Evolutionary conservation across 192 early-diverging fungal species (phyloP).

Genomic region (Coemansia sp.): DNA sequence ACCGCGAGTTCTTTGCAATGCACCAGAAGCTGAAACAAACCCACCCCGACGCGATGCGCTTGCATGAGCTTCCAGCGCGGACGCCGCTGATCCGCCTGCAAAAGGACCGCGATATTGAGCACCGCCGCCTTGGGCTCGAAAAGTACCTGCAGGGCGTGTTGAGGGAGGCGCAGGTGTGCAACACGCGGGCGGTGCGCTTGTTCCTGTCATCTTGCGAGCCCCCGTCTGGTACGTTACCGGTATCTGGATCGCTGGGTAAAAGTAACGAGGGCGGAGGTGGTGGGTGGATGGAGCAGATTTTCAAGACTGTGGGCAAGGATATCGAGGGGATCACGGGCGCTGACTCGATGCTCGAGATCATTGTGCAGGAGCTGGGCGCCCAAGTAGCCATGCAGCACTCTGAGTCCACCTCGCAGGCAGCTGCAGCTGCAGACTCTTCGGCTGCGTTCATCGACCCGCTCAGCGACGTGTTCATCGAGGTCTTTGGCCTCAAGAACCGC

Average conservation of each 20-base stretch:
- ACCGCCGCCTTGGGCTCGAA: constrained; percentile 63
- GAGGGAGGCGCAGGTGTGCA: constrained; percentile 57
- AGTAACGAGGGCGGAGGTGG: too few relatives aligned
- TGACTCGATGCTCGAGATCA: constrained; percentile 67
- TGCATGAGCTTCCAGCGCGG: constrained; percentile 73
- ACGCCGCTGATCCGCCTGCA: constrained; percentile 66
- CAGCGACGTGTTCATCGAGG: constrained; percentile 81
- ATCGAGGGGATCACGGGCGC: constrained; percentile 69
- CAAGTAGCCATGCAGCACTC: constrained; percentile 56
- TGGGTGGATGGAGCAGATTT: constrained; percentile 61
- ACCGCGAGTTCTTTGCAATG: constrained; percentile 82
- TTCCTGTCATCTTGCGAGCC: constrained; percentile 63
- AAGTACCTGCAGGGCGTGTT: constrained; percentile 68
- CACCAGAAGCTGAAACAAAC: constrained; percentile 65
- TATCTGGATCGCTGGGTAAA: too few relatives aligned
- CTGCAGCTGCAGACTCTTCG: constrained; percentile 16
- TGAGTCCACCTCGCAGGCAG: not conserved
- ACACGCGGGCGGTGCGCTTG: constrained; percentile 58
- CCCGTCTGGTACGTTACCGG: too few relatives aligned
- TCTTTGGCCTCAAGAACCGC: constrained; percentile 88
- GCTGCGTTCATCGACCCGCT: constrained; percentile 66
- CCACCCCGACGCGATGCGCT: constrained; percentile 56
- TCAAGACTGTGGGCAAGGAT: constrained; percentile 71
- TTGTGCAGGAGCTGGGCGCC: constrained; percentile 65
- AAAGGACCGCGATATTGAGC: constrained; percentile 65